Evolutionary conservation across 495 filamentous ascomycete species (phyloP), one percentile per base, ranked within the genome.

Genomic region (Staphylotrichum longicolle): DNA sequence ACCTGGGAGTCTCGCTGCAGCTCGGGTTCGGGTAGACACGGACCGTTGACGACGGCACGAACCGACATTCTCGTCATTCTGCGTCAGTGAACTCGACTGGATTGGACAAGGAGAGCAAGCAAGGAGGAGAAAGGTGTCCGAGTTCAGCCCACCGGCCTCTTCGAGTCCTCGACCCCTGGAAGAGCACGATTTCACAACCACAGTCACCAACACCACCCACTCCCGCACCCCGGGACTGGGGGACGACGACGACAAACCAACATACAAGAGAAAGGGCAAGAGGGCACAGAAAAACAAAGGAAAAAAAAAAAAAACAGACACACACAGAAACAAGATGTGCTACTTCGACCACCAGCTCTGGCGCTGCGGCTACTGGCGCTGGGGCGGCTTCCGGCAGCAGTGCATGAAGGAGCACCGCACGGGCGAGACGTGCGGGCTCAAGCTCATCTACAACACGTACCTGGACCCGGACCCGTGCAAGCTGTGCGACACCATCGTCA

Each of bases 401-500:
- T 98, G 95, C 85, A 86, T 89, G 73, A 89, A 88, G 76, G 94
- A 98, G 70, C 96, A 98, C 79, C 91, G 95, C 68, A 97, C 88
- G 53, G 94, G 94, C 71, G 94, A 98, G 82, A 98, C 94, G 46
- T 98, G 94, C 77, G 94, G 94, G 68, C 91, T 96, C 81, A 94
- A 88, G 80, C 86, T 97, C 70, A 87, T 96, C 72, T 85, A 85
- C 78, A 73, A 86, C 77, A 85, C 90, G 72, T 69, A 82, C 64
- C 74, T 82, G 70, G 68, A 83, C 65, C 65, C 63, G 66, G 78
- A 79, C 53, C 84, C 85, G 66, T 97, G 93, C 79, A 88, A 87
- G 66, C 81, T 91, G 63, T 98, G 94, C 83, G 89, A 93, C 66
- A 92, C 94, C 77, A 89, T 96, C 70, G 86, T 91, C 66, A 93